These are phyloP conservation scores for Fusarium pseudocircinatum DNA, from an alignment of 2,329 filamentous ascomycete species.

Conservation along the genomic window DNA sequence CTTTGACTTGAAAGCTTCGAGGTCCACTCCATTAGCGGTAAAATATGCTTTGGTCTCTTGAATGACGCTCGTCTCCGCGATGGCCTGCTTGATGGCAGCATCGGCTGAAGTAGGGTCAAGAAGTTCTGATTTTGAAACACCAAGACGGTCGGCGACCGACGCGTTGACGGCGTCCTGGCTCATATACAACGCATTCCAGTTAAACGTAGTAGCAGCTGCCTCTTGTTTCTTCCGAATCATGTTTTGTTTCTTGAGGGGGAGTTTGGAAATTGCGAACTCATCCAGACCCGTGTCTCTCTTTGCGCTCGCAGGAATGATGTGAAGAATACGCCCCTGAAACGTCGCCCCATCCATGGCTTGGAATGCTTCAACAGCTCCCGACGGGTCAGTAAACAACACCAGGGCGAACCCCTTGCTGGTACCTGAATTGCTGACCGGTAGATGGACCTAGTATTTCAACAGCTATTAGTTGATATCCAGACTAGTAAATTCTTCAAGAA, in stretches of 20 bases:
- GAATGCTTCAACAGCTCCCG: conserved; percentile 81
- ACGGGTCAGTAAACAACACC: conserved; percentile 78
- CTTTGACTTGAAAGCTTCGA: conserved; percentile 88
- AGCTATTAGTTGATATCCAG: conserved; percentile 41
- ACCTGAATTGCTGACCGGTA: conserved; percentile 78
- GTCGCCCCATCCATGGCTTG: conserved; percentile 81
- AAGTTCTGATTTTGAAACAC: conserved; percentile 89
- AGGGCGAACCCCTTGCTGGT: conserved; percentile 91
- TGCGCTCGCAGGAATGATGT: conserved; percentile 84
- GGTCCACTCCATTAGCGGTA: conserved; percentile 83
- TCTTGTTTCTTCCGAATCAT: conserved; percentile 86
- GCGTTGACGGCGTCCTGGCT: conserved; percentile 94
- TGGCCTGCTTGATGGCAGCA: conserved; percentile 94
- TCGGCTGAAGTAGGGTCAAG: conserved; percentile 96
- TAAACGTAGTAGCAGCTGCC: conserved; percentile 82
- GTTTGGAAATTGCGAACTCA: conserved; percentile 87
- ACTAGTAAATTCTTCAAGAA: conserved; percentile 31
- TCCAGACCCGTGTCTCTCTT: conserved; percentile 86
- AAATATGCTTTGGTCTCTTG: conserved; percentile 97
- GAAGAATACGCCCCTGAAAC: conserved; percentile 91
- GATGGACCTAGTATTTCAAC: conserved; percentile 74
- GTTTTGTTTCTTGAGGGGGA: conserved; percentile 94
- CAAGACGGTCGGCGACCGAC: conserved; percentile 85
- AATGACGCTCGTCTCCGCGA: conserved; percentile 95
- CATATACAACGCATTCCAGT: conserved; percentile 99